Base-by-base conservation (phyloP, 768 basidiomycete species). In the Pleurotus platypus region DNA sequence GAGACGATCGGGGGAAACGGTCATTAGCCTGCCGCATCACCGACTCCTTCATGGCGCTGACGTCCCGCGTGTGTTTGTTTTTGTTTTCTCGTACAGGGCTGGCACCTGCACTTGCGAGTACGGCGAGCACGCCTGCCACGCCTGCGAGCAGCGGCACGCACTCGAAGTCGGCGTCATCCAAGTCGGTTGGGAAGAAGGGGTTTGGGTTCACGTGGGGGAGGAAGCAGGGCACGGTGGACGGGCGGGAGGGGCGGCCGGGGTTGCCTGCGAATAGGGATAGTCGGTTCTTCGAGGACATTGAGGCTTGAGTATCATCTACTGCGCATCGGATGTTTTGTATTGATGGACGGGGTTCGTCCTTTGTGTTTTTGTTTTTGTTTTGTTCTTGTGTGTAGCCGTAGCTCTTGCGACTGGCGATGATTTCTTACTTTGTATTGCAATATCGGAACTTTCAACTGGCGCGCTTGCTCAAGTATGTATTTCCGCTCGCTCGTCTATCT, bases 1-100 rank as follows among this genome's bases (percentile, higher is more conserved):
- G 78, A 74, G 62, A 59, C 69, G 35, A 18, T 39, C n/a, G 51
- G 11, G 18, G 51, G 38, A 18, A 40, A 20, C 43, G 51, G 51
- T 54, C 22, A 54, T 39, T 54, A 40, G 26, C 11, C 22, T 42
- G 5, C 51, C 42, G 9, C 13, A 45, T 45, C 42, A 45, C 9
- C 51, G 24, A n/a, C 39, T 53, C 12, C 16, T 22, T 22, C 30
- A 20, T 39, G 38, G 20, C 42, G 22, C 51, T 54, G 15, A 54
- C 15, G 20, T 51, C 7, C 1, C 8, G 2, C 8, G 9, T 35
- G 30, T 35, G 9, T 24, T 20, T 20, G 20, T 20, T 20, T 51
- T 24, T 42, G 8, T 40, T 18, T 54, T 42, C 8, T 18, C 20
- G 38, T 0, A 26, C 51, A 54, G 51, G 27, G 38, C 16, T 16